phyloP scores from a whole-genome alignment of 176 grass and related monocot genomes.

The Areca catechu region DNA sequence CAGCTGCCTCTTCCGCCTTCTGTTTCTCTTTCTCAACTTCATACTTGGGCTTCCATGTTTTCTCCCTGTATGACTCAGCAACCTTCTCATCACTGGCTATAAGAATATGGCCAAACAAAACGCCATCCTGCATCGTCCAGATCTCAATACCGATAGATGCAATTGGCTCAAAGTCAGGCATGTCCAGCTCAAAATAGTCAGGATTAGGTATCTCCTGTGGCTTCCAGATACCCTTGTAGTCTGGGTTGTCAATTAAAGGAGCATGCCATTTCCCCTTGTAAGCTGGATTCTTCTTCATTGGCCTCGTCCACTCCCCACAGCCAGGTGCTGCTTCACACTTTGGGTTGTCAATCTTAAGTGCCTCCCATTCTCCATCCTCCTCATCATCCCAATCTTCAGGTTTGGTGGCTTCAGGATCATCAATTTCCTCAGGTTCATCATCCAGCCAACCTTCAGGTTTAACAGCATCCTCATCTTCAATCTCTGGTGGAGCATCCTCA shows the following conservation, averaged over 20 bases:
- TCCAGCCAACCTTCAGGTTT: conserved; percentile 98
- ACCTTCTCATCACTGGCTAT: conserved; percentile 82
- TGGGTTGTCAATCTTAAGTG: conserved; percentile 85
- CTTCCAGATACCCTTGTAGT: conserved; percentile 99
- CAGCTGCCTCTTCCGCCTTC: conserved; percentile 52
- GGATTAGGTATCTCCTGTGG: conserved; percentile 90
- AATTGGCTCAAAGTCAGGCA: conserved; percentile 71
- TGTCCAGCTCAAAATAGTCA: conserved; percentile 85
- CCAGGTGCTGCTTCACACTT: conserved; percentile 88
- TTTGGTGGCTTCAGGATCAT: conserved; percentile 78
- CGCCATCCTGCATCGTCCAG: conserved; percentile 98
- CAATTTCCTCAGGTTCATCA: conserved; percentile 87
- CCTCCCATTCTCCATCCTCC: conserved; percentile 96
- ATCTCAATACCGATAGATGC: conserved; percentile 92
- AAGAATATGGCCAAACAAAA: conserved; percentile 89
- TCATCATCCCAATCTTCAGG: conserved; percentile 99
- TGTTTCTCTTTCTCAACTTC: conserved; percentile 93
- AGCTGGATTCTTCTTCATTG: conserved; percentile 79
- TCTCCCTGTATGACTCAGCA: conserved; percentile 51
- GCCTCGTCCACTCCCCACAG: conserved; percentile 95
- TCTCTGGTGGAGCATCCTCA: conserved; percentile 89
- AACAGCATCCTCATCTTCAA: conserved; percentile 69
- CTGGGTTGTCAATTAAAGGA: conserved; percentile 80
- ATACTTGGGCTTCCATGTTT: conserved; percentile 89
- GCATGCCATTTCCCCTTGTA: conserved; percentile 99